phyloP scores from a whole-genome alignment of 148 eudicot genomes.

The Amaranthus palmeri region DNA sequence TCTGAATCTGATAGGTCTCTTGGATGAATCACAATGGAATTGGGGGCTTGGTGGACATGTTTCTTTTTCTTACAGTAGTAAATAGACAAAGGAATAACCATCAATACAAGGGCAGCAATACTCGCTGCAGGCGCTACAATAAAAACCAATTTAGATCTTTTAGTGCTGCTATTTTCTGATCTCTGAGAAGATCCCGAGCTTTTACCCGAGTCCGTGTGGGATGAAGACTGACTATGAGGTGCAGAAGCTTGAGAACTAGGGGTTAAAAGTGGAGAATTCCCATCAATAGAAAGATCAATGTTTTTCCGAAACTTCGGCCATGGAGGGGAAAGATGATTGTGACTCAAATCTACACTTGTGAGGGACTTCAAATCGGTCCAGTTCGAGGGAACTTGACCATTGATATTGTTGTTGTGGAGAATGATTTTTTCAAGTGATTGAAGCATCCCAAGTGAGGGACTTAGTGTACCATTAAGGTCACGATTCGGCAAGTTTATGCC shows the following conservation, averaged over 20 bases:
- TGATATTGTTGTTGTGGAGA: constrained; percentile 60
- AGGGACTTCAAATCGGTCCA: constrained; percentile 73
- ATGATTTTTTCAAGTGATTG: constrained; percentile 48
- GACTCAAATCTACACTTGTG: constrained; percentile 51
- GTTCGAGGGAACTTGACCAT: constrained; percentile 62
- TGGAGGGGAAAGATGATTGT: constrained; percentile 78
- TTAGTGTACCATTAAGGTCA: constrained; percentile 69
- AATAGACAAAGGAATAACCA: constrained; percentile 51
- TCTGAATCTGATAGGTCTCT: constrained; percentile 61
- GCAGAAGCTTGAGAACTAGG: constrained; percentile 32
- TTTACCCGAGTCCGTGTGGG: constrained; percentile 16
- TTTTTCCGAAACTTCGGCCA: constrained; percentile 49
- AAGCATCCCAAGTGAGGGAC: constrained; percentile 64
- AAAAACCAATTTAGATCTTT: constrained; percentile 39
- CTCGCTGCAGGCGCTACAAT: constrained; percentile 55
- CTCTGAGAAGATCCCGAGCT: constrained; percentile 16
- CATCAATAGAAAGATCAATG: constrained; percentile 42
- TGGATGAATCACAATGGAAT: constrained; percentile 75
- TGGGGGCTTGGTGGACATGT: constrained; percentile 37
- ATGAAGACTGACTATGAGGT: constrained; percentile 26
- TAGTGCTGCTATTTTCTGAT: constrained; percentile 18
- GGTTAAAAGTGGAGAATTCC: constrained; percentile 42
- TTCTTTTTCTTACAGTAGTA: constrained; percentile 49
- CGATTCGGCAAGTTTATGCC: constrained; percentile 58
- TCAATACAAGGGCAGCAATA: constrained; percentile 36